Base-by-base conservation (phyloP, 2,329 filamentous ascomycete species). In the Penicillium sp. region DNA sequence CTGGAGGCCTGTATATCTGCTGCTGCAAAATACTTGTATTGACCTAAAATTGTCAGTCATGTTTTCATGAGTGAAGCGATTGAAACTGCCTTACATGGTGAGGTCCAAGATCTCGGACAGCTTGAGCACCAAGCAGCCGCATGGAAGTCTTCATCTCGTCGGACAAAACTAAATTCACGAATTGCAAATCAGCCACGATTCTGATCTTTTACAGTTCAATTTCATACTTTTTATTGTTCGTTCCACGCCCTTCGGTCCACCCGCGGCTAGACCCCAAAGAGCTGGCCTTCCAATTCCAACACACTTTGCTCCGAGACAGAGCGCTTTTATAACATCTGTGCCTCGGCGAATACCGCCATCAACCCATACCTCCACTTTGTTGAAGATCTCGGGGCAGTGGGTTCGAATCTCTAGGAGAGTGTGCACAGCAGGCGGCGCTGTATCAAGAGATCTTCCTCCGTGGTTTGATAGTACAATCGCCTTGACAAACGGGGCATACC, bases 291-390 rank as follows among this genome's bases (percentile, higher is more conserved):
- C 90, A 49, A 92, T 81, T 6, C 92, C 92, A 0, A 96, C 92
- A 36, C 86, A 91, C 68, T 83, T 91, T 0, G 92, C 92, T 16
- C 92, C 92, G 7, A 96, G 77, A 67, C 89, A 92, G 27, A 96
- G 75, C 6, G 92, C 91, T 77, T 96, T 96, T 58, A 96, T 88
- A 8, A 96, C 83, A 71, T 96, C 92, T 5, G 92, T 95, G 3
- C 91, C 92, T 60, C 92, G 82, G 71, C 86, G 87, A 64, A 96
- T 87, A 24, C 92, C 92, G 40, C 34, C 34, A n/a, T 36, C 92
- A 91, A 68, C 96, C 91, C 78, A 63, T 90, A 80, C 46, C 13
- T 36, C 34, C 4, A 36, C 34, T 36, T n/a, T 13, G 4, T n/a
- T n/a, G 34, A 36, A 36, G 13, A 91, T 83, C 70, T 89, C 80